Base-by-base conservation (phyloP, 2,329 filamentous ascomycete genomes). In the Neofusicoccum kwambonambiense region DNA sequence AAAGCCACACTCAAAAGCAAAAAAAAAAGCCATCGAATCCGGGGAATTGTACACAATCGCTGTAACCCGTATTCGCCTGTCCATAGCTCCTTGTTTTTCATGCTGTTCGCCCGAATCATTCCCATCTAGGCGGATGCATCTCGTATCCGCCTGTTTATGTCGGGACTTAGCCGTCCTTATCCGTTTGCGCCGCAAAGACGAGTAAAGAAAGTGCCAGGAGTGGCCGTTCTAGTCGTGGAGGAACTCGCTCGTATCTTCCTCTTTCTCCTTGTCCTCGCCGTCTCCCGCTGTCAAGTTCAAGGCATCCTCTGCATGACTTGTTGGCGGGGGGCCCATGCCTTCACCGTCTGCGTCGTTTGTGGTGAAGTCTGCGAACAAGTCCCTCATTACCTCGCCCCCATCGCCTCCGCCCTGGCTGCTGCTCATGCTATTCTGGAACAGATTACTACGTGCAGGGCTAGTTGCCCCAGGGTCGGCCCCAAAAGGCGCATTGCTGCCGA, bases 261-360 rank as follows among this genome's bases (percentile, higher is more conserved):
- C 51, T 22, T 62, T 49, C 27, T 58, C 64, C 31, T 54, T 56
- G 19, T 56, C 63, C 11, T 65, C 54, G 51, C 69, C 70, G 65
- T 72, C 74, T 41, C 70, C 69, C 65, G 75, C 75, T 3, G 75
- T 77, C 3, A 75, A 70, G 57, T 75, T 75, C 62, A 77, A 65
- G 15, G 75, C 75, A 64, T 77, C 75, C 60, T 76, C 75, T 7
- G 74, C 75, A 62, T 77, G 75, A 42, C 75, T 73, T 31, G 64
- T 62, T 11, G 60, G 57, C 39, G 60, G 57, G 27, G 52, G 56
- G 4, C 64, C 64, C 56, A 62, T 54, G 31, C 37, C 63, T 31
- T 61, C 52, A 19, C 52, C 56, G 17, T 64, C 62, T 35, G 52
- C 63, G 42, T 64, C 62, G 37, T 64, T 57, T 19, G 62, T 64